Percentiles rank a stretch among this genome's conserved stretches.
phyloP scores from a whole-genome alignment of 2,329 filamentous ascomycete genomes.

The Hymenoscyphus occultus region DNA sequence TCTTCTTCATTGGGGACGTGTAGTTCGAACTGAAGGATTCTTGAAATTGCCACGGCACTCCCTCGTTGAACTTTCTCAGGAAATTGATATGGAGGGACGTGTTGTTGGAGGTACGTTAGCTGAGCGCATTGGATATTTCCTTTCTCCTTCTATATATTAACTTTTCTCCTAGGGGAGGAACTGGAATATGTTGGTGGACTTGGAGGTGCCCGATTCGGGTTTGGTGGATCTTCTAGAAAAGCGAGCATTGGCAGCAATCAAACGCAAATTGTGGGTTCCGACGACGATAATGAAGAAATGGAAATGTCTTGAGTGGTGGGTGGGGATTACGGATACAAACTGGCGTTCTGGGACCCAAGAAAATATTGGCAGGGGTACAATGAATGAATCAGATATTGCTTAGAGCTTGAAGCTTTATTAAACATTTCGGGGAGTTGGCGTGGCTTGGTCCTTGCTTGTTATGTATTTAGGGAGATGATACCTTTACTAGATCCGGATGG shows the following conservation, averaged over 20 bases:
- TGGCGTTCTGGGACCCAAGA: constrained; percentile 4
- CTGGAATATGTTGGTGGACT: constrained; percentile 46
- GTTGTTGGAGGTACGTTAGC: constrained; percentile 77
- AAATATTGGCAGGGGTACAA: background rate
- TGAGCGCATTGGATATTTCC: constrained; percentile 43
- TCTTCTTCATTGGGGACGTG: constrained; percentile 88
- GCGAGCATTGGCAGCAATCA: constrained; percentile 59
- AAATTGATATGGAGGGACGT: constrained; percentile 89
- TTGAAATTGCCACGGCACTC: constrained; percentile 73
- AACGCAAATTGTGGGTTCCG: constrained; percentile 52
- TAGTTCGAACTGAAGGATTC: constrained; percentile 88
- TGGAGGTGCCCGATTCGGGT: constrained; percentile 47
- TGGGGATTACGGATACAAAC: constrained; percentile 10
- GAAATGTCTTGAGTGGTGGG: constrained; percentile 45
- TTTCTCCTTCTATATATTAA: constrained; percentile 23
- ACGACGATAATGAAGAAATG: constrained; percentile 63
- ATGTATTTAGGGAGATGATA: background rate
- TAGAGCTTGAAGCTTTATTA: background rate
- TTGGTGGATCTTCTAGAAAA: constrained; percentile 50
- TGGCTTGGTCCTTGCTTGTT: background rate
- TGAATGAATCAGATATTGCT: constrained; percentile 1
- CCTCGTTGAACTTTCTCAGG: constrained; percentile 87
- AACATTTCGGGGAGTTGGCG: background rate
- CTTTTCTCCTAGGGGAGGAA: constrained; percentile 34
- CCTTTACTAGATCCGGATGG: background rate